phyloP scores from a whole-genome alignment of 495 filamentous ascomycete species.

The Thozetella sp. region DNA sequence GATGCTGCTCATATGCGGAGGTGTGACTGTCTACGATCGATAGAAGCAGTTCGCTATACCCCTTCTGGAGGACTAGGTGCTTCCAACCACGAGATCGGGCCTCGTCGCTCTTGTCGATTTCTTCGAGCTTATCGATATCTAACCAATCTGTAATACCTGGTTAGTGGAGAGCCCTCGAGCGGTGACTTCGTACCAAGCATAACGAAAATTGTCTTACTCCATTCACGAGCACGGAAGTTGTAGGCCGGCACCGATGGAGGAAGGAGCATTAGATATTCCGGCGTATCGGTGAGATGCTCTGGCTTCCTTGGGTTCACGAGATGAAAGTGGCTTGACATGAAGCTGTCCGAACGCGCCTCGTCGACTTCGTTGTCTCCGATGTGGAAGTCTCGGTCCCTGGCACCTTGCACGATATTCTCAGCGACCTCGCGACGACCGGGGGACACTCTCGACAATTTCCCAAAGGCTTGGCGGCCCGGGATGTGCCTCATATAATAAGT shows the following conservation, averaged over 20 bases:
- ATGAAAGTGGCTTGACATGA: neutral
- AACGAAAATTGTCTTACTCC: neutral
- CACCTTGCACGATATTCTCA: too few relatives aligned
- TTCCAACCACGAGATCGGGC: conserved; percentile 23
- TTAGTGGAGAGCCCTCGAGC: too few relatives aligned
- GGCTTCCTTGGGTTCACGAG: too few relatives aligned
- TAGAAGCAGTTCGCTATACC: conserved; percentile 29
- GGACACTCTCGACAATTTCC: too few relatives aligned
- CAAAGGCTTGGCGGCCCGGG: too few relatives aligned
- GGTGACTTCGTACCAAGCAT: neutral
- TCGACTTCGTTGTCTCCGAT: conserved; percentile 1
- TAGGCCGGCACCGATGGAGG: neutral
- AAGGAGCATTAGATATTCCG: neutral
- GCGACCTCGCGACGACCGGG: too few relatives aligned
- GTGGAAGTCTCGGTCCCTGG: too few relatives aligned
- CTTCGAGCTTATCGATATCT: too few relatives aligned
- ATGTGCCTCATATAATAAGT: conserved; percentile 2
- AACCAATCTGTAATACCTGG: too few relatives aligned
- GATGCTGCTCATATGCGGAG: conserved; percentile 9
- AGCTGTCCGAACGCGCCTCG: neutral
- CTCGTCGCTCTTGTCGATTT: conserved; percentile 8
- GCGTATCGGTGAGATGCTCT: too few relatives aligned
- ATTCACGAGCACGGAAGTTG: neutral
- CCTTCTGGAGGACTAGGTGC: conserved; percentile 28
- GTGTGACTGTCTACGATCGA: conserved; percentile 35